Percentiles rank a stretch among this genome's conserved stretches.
Evolutionary conservation across 371 early-diverging fungal genomes (phyloP).

Genomic region (Circinella minor): DNA sequence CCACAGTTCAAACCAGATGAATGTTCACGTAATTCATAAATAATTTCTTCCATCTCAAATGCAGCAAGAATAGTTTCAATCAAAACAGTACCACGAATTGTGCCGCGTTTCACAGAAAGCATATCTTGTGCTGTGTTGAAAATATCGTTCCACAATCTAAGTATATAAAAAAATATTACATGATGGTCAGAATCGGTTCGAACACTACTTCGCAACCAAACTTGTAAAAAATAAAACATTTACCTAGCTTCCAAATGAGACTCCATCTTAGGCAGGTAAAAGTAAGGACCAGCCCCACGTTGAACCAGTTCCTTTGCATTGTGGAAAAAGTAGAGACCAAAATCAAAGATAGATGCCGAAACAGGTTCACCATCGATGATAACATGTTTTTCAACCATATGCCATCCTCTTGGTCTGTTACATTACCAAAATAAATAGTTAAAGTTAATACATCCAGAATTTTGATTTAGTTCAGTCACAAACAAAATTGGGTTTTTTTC

Average conservation of each 20-base stretch:
- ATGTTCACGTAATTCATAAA: slow-evolving; percentile 95
- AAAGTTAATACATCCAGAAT: no score
- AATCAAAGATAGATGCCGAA: slow-evolving; percentile 94
- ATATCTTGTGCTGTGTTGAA: slow-evolving; percentile 93
- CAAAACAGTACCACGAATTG: slow-evolving; percentile 93
- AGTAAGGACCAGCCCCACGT: slow-evolving; percentile 92
- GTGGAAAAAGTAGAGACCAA: slow-evolving; percentile 95
- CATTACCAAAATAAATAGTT: no score
- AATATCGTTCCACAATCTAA: slow-evolving; percentile 92
- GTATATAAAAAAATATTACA: no score
- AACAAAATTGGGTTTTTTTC: not conserved
- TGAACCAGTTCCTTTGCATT: slow-evolving; percentile 82
- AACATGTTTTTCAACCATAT: slow-evolving; percentile 93
- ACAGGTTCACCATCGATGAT: slow-evolving; percentile 87
- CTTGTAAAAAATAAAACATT: slow-evolving; percentile 26
- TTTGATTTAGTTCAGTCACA: no score
- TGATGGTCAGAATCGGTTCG: no score
- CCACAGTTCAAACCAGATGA: slow-evolving; percentile 97
- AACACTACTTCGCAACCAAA: no score
- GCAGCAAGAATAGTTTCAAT: slow-evolving; percentile 96
- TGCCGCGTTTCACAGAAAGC: slow-evolving; percentile 86
- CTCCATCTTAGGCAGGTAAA: slow-evolving; percentile 97
- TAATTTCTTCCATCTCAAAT: slow-evolving; percentile 98
- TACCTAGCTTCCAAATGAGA: slow-evolving; percentile 91
- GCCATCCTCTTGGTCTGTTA: slow-evolving; percentile 94